A percentile compares a stretch with the other conserved stretches of the same genome.
Evolutionary conservation across 768 basidiomycete species (phyloP).

Genomic region (Filobasidium floriforme): DNA sequence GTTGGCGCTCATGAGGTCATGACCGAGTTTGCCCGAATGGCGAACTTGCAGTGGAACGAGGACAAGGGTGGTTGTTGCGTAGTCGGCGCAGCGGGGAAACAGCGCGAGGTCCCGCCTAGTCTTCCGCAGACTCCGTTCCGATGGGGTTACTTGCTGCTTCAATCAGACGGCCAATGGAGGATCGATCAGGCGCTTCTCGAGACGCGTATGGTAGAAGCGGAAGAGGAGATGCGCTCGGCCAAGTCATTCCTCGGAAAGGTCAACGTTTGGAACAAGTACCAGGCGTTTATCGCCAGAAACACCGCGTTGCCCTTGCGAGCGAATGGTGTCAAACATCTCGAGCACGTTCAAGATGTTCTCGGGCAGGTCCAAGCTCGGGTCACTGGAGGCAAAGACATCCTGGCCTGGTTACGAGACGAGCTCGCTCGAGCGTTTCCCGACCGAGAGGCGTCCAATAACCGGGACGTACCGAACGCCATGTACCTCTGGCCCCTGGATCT

Average conservation of each 20-base stretch:
- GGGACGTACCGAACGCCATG: neutral
- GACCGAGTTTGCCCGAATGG: conserved; percentile 8
- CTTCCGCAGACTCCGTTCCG: conserved; percentile 13
- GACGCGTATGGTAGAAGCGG: conserved; percentile 3
- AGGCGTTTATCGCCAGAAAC: conserved; percentile 15
- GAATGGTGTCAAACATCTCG: conserved; percentile 13
- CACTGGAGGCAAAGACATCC: neutral
- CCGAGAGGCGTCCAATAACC: neutral
- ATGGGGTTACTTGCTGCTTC: conserved; percentile 9
- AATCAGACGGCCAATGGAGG: conserved; percentile 5
- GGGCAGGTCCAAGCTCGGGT: conserved; percentile 6
- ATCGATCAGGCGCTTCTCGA: conserved; percentile 1
- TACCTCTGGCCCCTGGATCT: conserved; percentile 14
- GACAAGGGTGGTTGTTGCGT: conserved; percentile 14
- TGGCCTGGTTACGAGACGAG: neutral
- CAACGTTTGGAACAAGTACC: conserved; percentile 17
- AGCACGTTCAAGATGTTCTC: conserved; percentile 5
- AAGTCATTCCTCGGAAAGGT: conserved; percentile 16
- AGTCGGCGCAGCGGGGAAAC: neutral
- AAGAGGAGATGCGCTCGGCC: conserved; percentile 6
- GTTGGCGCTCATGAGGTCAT: conserved; percentile 6
- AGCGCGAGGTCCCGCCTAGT: neutral
- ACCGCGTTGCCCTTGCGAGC: conserved; percentile 2
- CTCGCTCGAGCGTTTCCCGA: conserved; percentile 4
- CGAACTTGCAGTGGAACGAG: conserved; percentile 15